Evolutionary conservation across 2,329 filamentous ascomycete genomes (phyloP).

Genomic region (Monilinia aucupariae): DNA sequence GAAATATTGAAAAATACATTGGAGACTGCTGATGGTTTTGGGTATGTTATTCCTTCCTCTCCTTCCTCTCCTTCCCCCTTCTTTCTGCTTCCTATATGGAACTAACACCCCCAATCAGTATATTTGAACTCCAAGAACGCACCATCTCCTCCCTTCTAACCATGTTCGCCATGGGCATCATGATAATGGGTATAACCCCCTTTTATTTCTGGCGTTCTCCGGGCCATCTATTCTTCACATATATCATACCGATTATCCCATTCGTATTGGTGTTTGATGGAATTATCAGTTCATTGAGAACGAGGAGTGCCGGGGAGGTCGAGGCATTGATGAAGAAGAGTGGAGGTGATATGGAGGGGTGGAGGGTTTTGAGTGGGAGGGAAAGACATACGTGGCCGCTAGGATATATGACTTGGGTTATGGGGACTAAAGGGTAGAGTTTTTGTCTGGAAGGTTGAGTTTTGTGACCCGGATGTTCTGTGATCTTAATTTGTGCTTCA

Average conservation of each 20-base stretch:
- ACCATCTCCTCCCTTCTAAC: constrained; percentile 49
- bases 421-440: constrained; percentile 36
- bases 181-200: constrained; percentile 48
- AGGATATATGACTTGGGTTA: constrained; percentile 44
- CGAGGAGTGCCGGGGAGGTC: constrained; percentile 61
- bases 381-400: constrained; percentile 44
- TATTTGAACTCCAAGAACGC: constrained; percentile 71
- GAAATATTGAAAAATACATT: constrained; percentile 60
- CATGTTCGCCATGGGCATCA: constrained; percentile 47
- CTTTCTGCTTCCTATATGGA: background rate
- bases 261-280: constrained; percentile 66
- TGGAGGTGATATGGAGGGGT: constrained; percentile 40
- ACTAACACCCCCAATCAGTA: constrained; percentile 38
- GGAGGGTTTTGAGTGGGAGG: constrained; percentile 40
- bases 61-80: no score
- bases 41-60: constrained; percentile 34
- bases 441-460: no score
- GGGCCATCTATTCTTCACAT: constrained; percentile 56
- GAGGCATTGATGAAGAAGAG: constrained; percentile 51
- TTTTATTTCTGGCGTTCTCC: constrained; percentile 41
- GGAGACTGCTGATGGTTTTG: constrained; percentile 60
- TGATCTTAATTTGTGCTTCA: background rate
- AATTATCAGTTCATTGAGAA: constrained; percentile 59
- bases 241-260: constrained; percentile 60
- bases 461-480: background rate